A percentile compares a stretch with the other conserved stretches of the same genome.
Evolutionary conservation across 192 early-diverging fungal species (phyloP).

Genomic region (Obelidium mucronatum): DNA sequence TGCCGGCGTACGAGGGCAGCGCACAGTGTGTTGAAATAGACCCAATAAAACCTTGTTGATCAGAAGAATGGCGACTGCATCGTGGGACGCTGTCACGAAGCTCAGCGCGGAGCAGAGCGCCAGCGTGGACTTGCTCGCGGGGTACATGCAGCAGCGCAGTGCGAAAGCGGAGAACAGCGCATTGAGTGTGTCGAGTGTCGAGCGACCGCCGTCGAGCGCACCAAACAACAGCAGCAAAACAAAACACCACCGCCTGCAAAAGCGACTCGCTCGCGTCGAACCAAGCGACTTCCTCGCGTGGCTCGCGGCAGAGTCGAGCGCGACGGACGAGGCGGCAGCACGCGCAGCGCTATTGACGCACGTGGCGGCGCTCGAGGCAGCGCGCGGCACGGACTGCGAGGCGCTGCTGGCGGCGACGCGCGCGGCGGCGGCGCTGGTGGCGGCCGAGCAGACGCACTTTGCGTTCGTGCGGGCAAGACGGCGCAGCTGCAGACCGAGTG

Average conservation of each 20-base stretch:
- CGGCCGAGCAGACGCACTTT: conserved; percentile 72
- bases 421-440: conserved; percentile 62
- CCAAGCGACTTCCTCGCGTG: conserved; percentile 98
- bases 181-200: too few species aligned
- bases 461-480: conserved; percentile 82
- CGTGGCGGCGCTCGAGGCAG: conserved; percentile 62
- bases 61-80: not conserved
- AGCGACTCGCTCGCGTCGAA: conserved; percentile 84
- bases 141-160: not conserved
- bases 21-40: conserved; percentile 61
- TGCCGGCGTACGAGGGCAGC: conserved; percentile 74
- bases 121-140: not conserved
- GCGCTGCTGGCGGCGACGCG: conserved; percentile 69
- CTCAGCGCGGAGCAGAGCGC: conserved; percentile 5
- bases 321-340: conserved; percentile 89
- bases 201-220: not conserved
- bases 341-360: conserved; percentile 81
- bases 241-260: conserved; percentile 46
- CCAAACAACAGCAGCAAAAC: not conserved
- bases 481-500: conserved; percentile 80
- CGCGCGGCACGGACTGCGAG: conserved; percentile 67
- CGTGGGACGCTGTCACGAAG: conserved; percentile 1
- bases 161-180: not conserved
- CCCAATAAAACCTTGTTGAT: not conserved
- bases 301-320: conserved; percentile 81